phyloP scores from a whole-genome alignment of 2,329 filamentous ascomycete species.

The Botrytis medusae region DNA sequence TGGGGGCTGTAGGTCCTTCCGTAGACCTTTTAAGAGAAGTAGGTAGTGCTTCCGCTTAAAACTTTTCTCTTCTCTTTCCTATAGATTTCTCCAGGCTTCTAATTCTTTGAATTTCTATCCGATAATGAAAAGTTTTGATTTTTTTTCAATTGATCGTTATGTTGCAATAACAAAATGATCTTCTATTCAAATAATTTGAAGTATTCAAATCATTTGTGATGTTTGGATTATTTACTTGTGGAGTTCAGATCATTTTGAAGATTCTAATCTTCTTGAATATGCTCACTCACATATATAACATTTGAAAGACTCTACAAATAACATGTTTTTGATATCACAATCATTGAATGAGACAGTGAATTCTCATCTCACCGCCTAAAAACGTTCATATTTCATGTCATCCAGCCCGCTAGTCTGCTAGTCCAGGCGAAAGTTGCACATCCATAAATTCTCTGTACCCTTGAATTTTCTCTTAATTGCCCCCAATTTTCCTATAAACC shows the following conservation, averaged over 20 bases:
- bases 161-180: background rate
- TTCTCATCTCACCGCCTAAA: background rate
- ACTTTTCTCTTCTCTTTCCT: background rate
- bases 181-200: background rate
- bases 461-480: background rate
- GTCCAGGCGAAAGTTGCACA: background rate
- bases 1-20: slow-evolving; percentile 46
- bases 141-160: background rate
- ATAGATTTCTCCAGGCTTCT: background rate
- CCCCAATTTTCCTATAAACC: background rate
- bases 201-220: background rate
- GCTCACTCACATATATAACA: background rate
- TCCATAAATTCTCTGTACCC: background rate
- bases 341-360: background rate
- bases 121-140: background rate
- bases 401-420: background rate
- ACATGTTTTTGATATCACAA: background rate
- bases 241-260: background rate
- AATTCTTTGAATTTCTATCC: background rate
- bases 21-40: slow-evolving; percentile 58
- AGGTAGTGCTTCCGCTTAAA: background rate
- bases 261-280: background rate
- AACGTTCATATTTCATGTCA: background rate
- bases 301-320: background rate
- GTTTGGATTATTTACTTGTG: background rate